A percentile compares a stretch with the other conserved stretches of the same genome.
phyloP scores from a whole-genome alignment of 169 alveolate genomes.

The Eimeria sp. region DNA sequence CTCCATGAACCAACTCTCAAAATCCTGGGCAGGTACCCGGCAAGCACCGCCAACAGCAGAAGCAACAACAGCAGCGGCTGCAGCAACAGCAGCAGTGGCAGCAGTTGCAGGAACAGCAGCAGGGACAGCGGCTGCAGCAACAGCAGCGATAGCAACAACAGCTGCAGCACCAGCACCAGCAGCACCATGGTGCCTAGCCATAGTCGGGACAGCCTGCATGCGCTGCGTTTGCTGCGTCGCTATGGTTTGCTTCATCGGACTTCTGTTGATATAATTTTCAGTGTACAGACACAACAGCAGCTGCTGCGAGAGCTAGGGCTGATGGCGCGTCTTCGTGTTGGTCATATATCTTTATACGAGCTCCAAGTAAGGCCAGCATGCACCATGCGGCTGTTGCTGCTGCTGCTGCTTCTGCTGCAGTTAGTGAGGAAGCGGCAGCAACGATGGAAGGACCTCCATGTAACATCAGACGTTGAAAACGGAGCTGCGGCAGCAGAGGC shows the following conservation, averaged over 20 bases:
- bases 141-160: conserved; percentile 27
- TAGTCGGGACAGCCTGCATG: conserved; percentile 58
- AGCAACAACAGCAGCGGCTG: conserved; percentile 17
- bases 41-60: conserved; percentile 13
- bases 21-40: conserved; percentile 32
- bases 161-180: conserved; percentile 39
- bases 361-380: conserved; percentile 5
- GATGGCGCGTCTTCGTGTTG: conserved; percentile 8
- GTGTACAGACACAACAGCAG: conserved; percentile 66
- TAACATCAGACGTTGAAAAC: neutral
- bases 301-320: conserved; percentile 41
- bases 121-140: conserved; percentile 10
- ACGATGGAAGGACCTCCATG: neutral
- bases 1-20: conserved; percentile 26
- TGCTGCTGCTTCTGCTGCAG: neutral
- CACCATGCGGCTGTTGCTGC: neutral
- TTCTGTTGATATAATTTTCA: conserved; percentile 24
- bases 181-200: conserved; percentile 38
- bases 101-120: conserved; percentile 4
- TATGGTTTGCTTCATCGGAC: conserved; percentile 21
- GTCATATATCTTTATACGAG: conserved; percentile 38
- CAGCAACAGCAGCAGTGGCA: conserved; percentile 44
- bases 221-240: conserved; percentile 27
- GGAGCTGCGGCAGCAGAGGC: conserved; percentile 5
- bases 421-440: neutral